Base-by-base conservation (phyloP, 192 early-diverging fungal genomes). In the Jimgerdemannia lactiflua region DNA sequence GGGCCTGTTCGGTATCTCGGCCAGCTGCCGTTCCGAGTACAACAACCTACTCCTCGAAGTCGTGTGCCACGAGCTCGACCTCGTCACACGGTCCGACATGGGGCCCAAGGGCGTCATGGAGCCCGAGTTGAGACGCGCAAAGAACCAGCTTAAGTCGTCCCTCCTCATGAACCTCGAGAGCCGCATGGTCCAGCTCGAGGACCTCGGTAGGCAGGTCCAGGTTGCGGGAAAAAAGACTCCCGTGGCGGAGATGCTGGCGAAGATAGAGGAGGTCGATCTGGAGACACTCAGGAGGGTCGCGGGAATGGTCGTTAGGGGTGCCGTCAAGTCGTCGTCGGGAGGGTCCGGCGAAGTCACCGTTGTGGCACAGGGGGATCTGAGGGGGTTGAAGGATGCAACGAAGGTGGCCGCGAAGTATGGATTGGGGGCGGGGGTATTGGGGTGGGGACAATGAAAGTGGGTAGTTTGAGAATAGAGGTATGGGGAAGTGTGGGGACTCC, bases 161-260 rank as follows among this genome's bases (percentile, higher is more conserved):
- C 84, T 99, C 42, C 87, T 99, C 66, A 99, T 99, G 96, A 94
- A 92, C 70, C 85, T 99, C 17, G 98, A 99, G 77, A 93, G 89
- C 76, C 91, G 94, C 49, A 89, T 94, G 87, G 95, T 99, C 4
- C 94, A 97, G 83, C 85, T 98, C 6, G 98, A 99, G 80, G 98
- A 99, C 78, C 79, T 99, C 66, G 96, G 95, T 14, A 87, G 96
- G 72, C 98, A 99, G 83, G 85, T 88, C 3, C 89, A 90, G 64
- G 89, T 90, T 0, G 87, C 94, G 75, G 95, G 93, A 9, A 82
- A 86, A 75, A 93, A 95, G 77, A 81, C 95, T 3, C 83, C 88
- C 0, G 92, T 93, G 10, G 85, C 84, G 64, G 92, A 92, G 72
- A 93, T 98, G 93, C 89, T 93, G 71, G 72, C 81, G 66, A 89